These are phyloP conservation scores for Boletus vinaceobasis DNA, from an alignment of 768 basidiomycete species.

Conservation along the genomic window DNA sequence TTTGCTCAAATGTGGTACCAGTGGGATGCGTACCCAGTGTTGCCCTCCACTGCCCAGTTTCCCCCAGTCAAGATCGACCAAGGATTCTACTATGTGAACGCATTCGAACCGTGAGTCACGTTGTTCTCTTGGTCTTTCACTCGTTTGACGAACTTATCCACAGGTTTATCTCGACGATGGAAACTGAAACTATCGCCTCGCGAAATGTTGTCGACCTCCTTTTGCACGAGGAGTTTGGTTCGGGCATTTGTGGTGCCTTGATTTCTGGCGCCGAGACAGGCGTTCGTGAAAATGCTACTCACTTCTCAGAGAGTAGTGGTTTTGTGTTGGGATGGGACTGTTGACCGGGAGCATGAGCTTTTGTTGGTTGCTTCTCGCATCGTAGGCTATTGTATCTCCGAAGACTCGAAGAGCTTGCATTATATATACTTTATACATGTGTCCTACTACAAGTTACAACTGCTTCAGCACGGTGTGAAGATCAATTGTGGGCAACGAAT, in stretches of 20 bases:
- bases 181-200: conserved; percentile 82
- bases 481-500: neutral
- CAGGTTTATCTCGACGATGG: conserved; percentile 90
- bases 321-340: conserved; percentile 81
- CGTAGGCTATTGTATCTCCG: neutral
- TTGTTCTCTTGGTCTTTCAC: neutral
- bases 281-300: conserved; percentile 11
- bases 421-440: neutral
- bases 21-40: conserved; percentile 81
- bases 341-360: conserved; percentile 27
- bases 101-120: conserved; percentile 77
- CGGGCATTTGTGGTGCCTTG: conserved; percentile 61
- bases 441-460: neutral
- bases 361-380: neutral
- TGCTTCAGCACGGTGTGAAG: neutral
- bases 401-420: neutral
- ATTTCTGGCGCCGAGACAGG: conserved; percentile 26
- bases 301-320: conserved; percentile 25
- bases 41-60: conserved; percentile 63
- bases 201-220: conserved; percentile 82
- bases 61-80: conserved; percentile 75
- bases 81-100: conserved; percentile 88
- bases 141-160: neutral
- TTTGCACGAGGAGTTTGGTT: conserved; percentile 66
- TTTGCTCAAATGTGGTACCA: conserved; percentile 26